phyloP scores from a whole-genome alignment of 1,284 basidiomycete genomes.

The Sparassis latifolia region DNA sequence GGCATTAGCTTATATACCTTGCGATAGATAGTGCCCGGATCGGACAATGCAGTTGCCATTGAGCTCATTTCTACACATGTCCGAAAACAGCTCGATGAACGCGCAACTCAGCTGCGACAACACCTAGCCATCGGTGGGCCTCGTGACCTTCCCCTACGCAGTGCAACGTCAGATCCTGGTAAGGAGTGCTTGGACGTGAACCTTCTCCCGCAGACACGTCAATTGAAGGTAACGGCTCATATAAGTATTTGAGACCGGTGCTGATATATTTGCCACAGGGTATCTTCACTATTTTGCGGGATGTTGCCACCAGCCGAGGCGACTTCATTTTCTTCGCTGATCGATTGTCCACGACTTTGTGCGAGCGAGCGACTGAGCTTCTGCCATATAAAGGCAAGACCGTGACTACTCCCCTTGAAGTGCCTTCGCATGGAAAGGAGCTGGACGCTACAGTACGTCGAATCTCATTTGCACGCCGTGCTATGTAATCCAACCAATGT shows the following conservation, averaged over 20 bases:
- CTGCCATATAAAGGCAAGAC: slow-evolving; percentile 66
- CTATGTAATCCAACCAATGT: slow-evolving; percentile 3
- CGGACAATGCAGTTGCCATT: slow-evolving; percentile 85
- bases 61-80: slow-evolving; percentile 93
- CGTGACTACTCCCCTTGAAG: slow-evolving; percentile 66
- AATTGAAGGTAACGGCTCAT: slow-evolving; percentile 54
- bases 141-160: slow-evolving; percentile 10
- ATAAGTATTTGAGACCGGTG: neutral
- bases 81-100: slow-evolving; percentile 75
- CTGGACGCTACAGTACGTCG: slow-evolving; percentile 44
- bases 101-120: slow-evolving; percentile 69
- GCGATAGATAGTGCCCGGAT: slow-evolving; percentile 83
- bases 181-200: slow-evolving; percentile 46
- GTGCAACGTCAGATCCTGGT: slow-evolving; percentile 3
- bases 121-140: slow-evolving; percentile 48
- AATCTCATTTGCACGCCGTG: slow-evolving; percentile 6
- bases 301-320: slow-evolving; percentile 61
- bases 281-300: slow-evolving; percentile 82
- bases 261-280: slow-evolving; percentile 44
- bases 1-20: neutral
- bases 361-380: slow-evolving; percentile 79
- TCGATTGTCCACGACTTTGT: slow-evolving; percentile 77
- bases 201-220: slow-evolving; percentile 75
- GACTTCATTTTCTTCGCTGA: slow-evolving; percentile 91
- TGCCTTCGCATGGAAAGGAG: slow-evolving; percentile 55